Evolutionary conservation across 2,329 filamentous ascomycete species (phyloP).

Genomic region (Reticulascus tulasneorum): DNA sequence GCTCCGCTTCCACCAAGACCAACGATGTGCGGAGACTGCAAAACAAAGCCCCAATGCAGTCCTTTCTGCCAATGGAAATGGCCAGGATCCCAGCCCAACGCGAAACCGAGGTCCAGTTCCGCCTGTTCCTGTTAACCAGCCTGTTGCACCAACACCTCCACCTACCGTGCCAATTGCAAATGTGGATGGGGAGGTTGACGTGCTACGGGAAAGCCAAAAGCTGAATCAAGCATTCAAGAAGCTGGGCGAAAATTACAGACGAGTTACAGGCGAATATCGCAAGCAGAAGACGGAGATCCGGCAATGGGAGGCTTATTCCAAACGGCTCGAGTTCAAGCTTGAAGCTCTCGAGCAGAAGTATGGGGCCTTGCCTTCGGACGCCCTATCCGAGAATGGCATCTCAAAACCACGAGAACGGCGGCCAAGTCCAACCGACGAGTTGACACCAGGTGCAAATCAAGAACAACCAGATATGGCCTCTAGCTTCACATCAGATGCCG

Average conservation of each 20-base stretch:
- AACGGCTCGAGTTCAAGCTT: slow-evolving; percentile 38
- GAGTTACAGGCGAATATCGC: slow-evolving; percentile 31
- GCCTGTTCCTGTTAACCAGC: not conserved
- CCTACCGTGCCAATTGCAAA: not conserved
- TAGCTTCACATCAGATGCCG: slow-evolving; percentile 11
- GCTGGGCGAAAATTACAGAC: slow-evolving; percentile 37
- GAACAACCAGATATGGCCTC: slow-evolving; percentile 1
- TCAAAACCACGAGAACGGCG: slow-evolving; percentile 20
- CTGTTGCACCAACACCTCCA: slow-evolving; percentile 5
- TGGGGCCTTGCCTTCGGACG: too few relatives aligned
- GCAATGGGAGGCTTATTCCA: slow-evolving; percentile 42
- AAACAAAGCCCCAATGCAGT: slow-evolving; percentile 5
- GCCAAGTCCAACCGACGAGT: not conserved
- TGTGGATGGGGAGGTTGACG: not conserved
- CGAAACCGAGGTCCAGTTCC: too few relatives aligned
- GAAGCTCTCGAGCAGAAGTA: slow-evolving; percentile 36
- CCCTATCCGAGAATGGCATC: too few relatives aligned
- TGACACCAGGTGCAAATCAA: not conserved
- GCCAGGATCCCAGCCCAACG: too few relatives aligned
- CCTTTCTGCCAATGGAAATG: too few relatives aligned
- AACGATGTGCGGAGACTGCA: slow-evolving; percentile 2
- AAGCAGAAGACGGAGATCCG: slow-evolving; percentile 38
- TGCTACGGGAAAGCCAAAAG: slow-evolving; percentile 18
- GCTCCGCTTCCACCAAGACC: slow-evolving; percentile 19
- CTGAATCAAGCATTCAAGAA: slow-evolving; percentile 36